These are phyloP conservation scores for Ustanciosporium gigantosporum DNA, from an alignment of 1,284 basidiomycete genomes.

Conservation along the genomic window DNA sequence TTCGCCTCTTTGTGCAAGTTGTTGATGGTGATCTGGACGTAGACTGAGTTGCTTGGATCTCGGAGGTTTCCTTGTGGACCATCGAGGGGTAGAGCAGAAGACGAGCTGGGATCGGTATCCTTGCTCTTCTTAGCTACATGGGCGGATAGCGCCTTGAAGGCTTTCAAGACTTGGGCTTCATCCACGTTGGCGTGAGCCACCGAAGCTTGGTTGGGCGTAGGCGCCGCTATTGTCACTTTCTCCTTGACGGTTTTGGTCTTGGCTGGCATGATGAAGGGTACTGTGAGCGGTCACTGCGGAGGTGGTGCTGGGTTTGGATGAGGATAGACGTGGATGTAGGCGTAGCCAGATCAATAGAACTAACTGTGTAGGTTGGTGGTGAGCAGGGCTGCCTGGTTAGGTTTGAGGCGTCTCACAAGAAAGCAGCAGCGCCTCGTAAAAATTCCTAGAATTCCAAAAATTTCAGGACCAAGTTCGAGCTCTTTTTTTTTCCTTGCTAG, in stretches of 20 bases:
- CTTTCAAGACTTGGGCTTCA: conserved; percentile 45
- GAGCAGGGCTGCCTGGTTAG: too few relatives aligned
- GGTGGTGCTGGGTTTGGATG: too few relatives aligned
- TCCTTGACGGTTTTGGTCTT: conserved; percentile 8
- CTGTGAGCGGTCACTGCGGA: too few relatives aligned
- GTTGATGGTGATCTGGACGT: conserved; percentile 51
- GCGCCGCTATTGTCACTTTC: conserved; percentile 15
- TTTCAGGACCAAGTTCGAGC: too few relatives aligned
- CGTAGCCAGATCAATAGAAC: too few relatives aligned
- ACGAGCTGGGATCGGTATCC: background rate
- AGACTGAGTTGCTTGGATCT: conserved; percentile 44
- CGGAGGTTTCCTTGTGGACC: conserved; percentile 27
- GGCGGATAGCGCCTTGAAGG: conserved; percentile 48
- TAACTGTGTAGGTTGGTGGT: too few relatives aligned
- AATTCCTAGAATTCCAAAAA: too few relatives aligned
- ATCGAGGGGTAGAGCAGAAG: conserved; percentile 43
- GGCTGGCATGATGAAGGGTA: conserved; percentile 5
- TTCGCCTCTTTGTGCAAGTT: conserved; percentile 31
- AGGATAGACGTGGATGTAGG: too few relatives aligned
- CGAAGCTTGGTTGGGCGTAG: conserved; percentile 12
- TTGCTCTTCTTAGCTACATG: conserved; percentile 20
- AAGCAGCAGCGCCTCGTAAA: too few relatives aligned
- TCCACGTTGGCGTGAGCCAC: conserved; percentile 36
- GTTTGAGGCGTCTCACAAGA: too few relatives aligned
- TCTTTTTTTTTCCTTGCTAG: too few relatives aligned